phyloP scores from a whole-genome alignment of 169 alveolate species.

The Eimeria maxima region DNA sequence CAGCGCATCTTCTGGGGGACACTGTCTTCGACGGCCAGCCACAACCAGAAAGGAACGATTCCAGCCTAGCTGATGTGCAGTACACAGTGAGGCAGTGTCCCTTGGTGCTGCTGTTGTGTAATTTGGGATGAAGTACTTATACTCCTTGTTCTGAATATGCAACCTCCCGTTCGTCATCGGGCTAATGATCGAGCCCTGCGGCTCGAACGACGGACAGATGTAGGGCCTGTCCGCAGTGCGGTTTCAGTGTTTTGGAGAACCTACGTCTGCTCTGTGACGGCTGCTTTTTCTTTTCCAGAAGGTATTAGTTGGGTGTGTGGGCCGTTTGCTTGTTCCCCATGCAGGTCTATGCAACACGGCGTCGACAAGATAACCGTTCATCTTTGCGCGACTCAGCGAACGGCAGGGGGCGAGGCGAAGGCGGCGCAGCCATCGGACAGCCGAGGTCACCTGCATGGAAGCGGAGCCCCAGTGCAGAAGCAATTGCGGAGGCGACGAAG shows the following conservation, averaged over 20 bases:
- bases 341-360: constrained; percentile 60
- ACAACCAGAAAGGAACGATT: constrained; percentile 55
- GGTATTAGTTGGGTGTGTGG: not conserved
- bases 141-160: not conserved
- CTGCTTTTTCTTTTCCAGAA: too few species aligned
- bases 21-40: constrained; percentile 72
- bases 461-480: constrained; percentile 75
- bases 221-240: too few species aligned
- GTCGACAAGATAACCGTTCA: not conserved
- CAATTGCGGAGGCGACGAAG: constrained; percentile 13
- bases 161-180: too few species aligned
- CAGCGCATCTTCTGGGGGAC: constrained; percentile 67
- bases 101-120: not conserved
- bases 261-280: too few species aligned
- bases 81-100: not conserved
- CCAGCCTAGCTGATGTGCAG: constrained; percentile 46
- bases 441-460: constrained; percentile 29
- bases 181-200: too few species aligned
- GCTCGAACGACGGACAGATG: too few species aligned
- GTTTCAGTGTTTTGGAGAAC: too few species aligned
- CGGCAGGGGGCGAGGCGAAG: constrained; percentile 7
- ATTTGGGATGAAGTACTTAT: too few species aligned
- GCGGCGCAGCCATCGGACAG: not conserved
- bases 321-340: not conserved
- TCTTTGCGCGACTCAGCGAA: not conserved